Evolutionary conservation across 2,329 filamentous ascomycete genomes (phyloP), one percentile per base, ranked within the genome.

Genomic region (Pseudogymnoascus sp.): DNA sequence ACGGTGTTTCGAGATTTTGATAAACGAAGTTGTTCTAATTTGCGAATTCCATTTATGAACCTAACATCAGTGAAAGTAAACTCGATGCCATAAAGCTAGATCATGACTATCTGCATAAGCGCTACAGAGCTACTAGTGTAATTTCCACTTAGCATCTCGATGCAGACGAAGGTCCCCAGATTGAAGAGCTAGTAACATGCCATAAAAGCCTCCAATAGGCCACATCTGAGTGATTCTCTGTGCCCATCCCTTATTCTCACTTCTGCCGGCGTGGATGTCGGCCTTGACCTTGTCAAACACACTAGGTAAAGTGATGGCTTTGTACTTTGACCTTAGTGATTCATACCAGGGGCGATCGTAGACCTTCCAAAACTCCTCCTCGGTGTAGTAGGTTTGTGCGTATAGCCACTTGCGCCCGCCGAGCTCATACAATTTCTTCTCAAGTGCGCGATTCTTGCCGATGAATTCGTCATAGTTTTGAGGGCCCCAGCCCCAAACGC

Each of bases 221-320:
- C 38, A 41, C 38, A 41, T 41, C 38, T 41, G 38, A 11, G 14
- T 41, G 4, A 41, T 16, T 5, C 38, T 19, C 38, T 41, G 7
- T 11, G 38, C n/a, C 38, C 38, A 41, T 19, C 38, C 38, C 38
- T 41, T 41, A 41, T 41, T 41, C 16, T 41, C 38, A 19, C 38
- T 41, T 41, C 38, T 41, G 3, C 38, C 16, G 11, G 3, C 38
- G 16, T 41, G 1, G 16, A 82, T 75, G 66, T 82, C 79, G 37
- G 87, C 83, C 67, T 81, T 81, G 61, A 89, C 84, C 76, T 91
- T 91, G 69, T 90, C 85, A 75, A 86, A 89, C 4, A 91, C 86
- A 41, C 77, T 85, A n/a, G 88, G 88, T 67, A 91, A 75, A 16
- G 81, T 79, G 0, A 75, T 77, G 19, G 88, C 88, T 62, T 79